Evolutionary conservation across 1,284 basidiomycete species (phyloP), one percentile per base, ranked within the genome.

Genomic region (Sanghuangporus baumii): DNA sequence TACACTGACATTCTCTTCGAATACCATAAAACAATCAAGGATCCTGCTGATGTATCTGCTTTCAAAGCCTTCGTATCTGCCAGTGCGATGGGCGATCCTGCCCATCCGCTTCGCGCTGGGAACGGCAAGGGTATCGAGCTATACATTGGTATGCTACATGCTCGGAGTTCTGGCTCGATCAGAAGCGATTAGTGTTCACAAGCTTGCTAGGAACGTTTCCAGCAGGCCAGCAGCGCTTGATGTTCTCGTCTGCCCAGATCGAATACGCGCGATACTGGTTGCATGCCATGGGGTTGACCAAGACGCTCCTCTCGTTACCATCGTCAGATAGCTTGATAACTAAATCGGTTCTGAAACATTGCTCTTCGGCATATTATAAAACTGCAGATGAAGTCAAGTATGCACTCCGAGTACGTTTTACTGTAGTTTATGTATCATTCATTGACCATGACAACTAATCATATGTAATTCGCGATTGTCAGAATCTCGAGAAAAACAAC

Each of bases 181-280:
- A 31, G 7, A 57, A 20, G 8, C 5, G 37, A 14, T 20, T 20
- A 16, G 4, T 57, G 14, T 34, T 51, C 38, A 46, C 26, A 57
- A 18, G n/a, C 18, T 47, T 38, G 41, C 11, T 62, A 65, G 40
- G 55, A 31, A 60, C 54, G 26, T 43, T 64, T 12, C 61, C 61
- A 9, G 12, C 55, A 34, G 61, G 61, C 1, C 55, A 51, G 5
- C 20, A 41, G 31, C 83, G 88, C 12, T 79, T 94, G 12, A 76
- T 93, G 59, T 91, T 93, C 71, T 89, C 89, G 7, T 89, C 89
- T 11, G 83, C 82, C 6, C 94, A 96, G 75, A 78, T 95, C 64
- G 89, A 94, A 72, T 96, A 94, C 72, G 72, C 91, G 16, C 82
- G 90, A 59, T 93, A 94, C 73, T 95, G 89, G 84, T 81, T 95